Percentiles rank a stretch among this genome's conserved stretches.
phyloP scores from a whole-genome alignment of 345 rosid genomes.

The Camelina sativa region DNA sequence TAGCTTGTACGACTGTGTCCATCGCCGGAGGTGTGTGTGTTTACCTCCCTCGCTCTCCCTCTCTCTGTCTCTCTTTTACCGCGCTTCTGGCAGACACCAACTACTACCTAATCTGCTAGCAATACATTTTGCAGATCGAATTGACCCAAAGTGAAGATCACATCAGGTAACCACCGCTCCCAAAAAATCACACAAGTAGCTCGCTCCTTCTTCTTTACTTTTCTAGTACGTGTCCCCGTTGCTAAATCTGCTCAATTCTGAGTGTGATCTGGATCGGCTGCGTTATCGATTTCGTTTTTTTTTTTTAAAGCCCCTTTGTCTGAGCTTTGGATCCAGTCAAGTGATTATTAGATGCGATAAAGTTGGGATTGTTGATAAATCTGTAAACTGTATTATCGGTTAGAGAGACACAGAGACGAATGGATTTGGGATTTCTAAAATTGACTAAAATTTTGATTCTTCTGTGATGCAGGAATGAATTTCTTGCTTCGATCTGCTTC shows the following conservation, averaged over 20 bases:
- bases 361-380: constrained; percentile 21
- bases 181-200: constrained; percentile 12
- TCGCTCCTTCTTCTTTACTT: constrained; percentile 2
- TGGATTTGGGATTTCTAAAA: not conserved
- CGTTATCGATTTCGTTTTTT: constrained; percentile 8
- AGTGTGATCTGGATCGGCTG: constrained; percentile 33
- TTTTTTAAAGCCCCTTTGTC: not conserved
- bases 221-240: not conserved
- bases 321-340: constrained; percentile 27
- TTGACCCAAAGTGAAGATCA: constrained; percentile 9
- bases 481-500: constrained; percentile 75
- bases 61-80: not conserved
- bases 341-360: constrained; percentile 19
- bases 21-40: not conserved
- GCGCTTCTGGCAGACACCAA: not conserved
- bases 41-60: not conserved
- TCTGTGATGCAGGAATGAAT: constrained; percentile 62
- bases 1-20: constrained; percentile 7
- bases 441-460: constrained; percentile 13
- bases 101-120: constrained; percentile 5
- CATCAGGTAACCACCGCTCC: constrained; percentile 8
- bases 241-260: constrained; percentile 8
- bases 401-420: not conserved
- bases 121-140: not conserved
- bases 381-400: not conserved